Evolutionary conservation across 441 rosid genomes (phyloP).

Genomic region (Euphorbia celastroides): DNA sequence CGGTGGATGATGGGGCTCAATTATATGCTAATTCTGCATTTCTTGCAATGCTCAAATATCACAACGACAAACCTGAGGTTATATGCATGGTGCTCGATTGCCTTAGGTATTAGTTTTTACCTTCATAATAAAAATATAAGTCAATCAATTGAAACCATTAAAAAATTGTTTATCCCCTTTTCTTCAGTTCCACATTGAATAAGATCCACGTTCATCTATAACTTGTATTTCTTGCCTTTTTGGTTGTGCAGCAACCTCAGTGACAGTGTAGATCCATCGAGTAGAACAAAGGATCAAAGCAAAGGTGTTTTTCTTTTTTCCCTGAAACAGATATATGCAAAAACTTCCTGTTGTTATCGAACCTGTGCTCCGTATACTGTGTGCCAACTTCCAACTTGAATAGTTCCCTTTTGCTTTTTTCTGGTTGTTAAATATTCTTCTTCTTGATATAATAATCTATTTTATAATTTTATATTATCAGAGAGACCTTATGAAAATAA

Average conservation of each 20-base stretch:
- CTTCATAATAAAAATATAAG: background rate
- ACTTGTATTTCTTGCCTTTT: conserved; percentile 12
- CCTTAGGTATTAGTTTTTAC: conserved; percentile 53
- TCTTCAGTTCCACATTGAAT: conserved; percentile 8
- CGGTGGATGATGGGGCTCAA: conserved; percentile 39
- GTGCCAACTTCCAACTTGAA: too few relatives aligned
- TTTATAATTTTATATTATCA: too few relatives aligned
- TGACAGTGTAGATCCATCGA: conserved; percentile 36
- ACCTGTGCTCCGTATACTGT: too few relatives aligned
- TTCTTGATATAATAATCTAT: too few relatives aligned
- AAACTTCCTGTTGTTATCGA: background rate
- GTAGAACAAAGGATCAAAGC: conserved; percentile 22
- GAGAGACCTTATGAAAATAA: too few relatives aligned
- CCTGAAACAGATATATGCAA: conserved; percentile 6
- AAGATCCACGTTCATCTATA: conserved; percentile 7
- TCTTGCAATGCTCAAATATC: conserved; percentile 54
- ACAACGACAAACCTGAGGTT: conserved; percentile 56
- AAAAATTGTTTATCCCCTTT: background rate
- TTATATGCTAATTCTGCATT: conserved; percentile 50
- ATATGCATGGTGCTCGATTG: conserved; percentile 68
- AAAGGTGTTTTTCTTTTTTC: conserved; percentile 37
- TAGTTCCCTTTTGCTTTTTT: too few relatives aligned
- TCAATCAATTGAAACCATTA: background rate
- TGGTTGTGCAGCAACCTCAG: conserved; percentile 45
- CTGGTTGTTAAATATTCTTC: too few relatives aligned